These are phyloP conservation scores for Microdochium trichocladiopsis DNA, from an alignment of 2,329 filamentous ascomycete genomes.

Conservation along the genomic window DNA sequence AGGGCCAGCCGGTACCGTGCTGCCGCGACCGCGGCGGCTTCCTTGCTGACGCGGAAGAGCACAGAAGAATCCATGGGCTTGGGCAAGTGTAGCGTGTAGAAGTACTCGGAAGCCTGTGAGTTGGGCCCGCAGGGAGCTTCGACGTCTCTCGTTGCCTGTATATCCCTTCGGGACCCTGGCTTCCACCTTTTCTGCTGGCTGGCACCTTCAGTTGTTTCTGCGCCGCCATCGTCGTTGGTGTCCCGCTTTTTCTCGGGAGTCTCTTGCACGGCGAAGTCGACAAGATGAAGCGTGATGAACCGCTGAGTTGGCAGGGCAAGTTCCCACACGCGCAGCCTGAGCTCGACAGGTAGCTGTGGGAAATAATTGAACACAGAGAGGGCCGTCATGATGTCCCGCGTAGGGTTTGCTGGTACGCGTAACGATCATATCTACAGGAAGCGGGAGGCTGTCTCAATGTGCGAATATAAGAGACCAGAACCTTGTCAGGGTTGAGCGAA, in stretches of 20 bases:
- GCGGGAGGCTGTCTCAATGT: too few relatives aligned
- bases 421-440: too few relatives aligned
- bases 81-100: neutral
- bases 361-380: too few relatives aligned
- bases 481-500: too few relatives aligned
- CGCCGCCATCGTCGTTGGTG: neutral
- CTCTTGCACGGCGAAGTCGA: neutral
- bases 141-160: neutral
- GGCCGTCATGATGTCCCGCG: too few relatives aligned
- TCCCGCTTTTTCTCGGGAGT: neutral
- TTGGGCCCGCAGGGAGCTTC: neutral
- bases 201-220: neutral
- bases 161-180: too few relatives aligned
- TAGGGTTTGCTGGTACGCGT: too few relatives aligned
- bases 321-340: neutral
- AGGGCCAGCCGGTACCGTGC: neutral
- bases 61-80: neutral
- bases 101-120: neutral
- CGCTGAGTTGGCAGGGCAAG: neutral
- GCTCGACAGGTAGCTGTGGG: neutral
- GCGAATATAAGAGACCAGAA: too few relatives aligned
- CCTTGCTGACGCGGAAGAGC: neutral
- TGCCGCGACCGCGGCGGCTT: neutral
- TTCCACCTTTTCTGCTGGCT: neutral
- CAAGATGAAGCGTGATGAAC: neutral